Evolutionary conservation across 257 asterid species (phyloP), one percentile per base, ranked within the genome.

Genomic region (Solanum pimpinellifolium): DNA sequence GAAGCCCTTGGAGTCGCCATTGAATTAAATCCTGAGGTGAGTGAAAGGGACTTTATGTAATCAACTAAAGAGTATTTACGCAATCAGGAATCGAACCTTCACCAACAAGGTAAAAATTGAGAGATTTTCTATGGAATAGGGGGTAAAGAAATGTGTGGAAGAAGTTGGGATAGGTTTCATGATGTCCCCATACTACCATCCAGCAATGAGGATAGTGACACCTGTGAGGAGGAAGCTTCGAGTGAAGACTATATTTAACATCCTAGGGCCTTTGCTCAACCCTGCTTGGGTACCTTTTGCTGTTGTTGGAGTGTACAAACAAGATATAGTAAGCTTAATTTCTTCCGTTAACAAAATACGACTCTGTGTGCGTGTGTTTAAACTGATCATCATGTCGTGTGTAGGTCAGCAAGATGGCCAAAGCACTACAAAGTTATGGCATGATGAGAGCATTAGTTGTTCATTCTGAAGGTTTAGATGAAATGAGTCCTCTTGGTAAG

Each of bases 401-500:
- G n/a, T 82, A 94, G 98, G 98, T 94, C 85, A 85, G 89, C 47
- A 94, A 90, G 84, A 94, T 94, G 96, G 98, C 95, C 0, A 92
- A 90, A 27, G 94, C 96, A 60, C 91, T 94, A 25, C 98, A 94
- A 86, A 89, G 92, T 37, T 94, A 90, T 74, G 98, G 98, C 89
- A 93, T 93, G 98, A 90, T 90, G 87, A 86, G 96, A 87, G 94
- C 96, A 14, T 86, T 93, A 90, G 90, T 94, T n/a, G 96, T 94
- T 90, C 98, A 94, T 90, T 94, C 96, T 5, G 93, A 93, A 87
- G 96, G 98, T 60, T 91, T 94, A 85, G 96, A 94, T 77, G 96
- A 93, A 87, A 94, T 94, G 94, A 94, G 96, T 73, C 96, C 98
- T 87, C 94, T 93, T n/a, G 98, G 98, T 94, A 90, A 90, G 88